phyloP scores from a whole-genome alignment of 441 rosid species.

The Pelargonium citronellum region DNA sequence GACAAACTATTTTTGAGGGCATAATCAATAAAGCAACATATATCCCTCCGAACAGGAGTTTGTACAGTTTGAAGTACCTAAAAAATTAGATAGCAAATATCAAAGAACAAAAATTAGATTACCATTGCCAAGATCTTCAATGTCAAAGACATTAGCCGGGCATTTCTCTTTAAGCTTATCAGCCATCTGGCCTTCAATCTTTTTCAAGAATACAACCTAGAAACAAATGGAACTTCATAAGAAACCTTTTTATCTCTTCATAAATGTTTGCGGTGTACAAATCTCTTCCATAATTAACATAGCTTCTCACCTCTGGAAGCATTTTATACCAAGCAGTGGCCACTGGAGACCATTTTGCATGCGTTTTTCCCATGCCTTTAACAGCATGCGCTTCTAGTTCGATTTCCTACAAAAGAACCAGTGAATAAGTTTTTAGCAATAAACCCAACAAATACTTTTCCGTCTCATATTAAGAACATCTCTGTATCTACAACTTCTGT shows the following conservation, averaged over 20 bases:
- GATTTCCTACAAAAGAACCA: constrained; percentile 57
- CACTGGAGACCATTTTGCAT: constrained; percentile 97
- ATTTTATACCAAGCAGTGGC: constrained; percentile 92
- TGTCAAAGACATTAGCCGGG: constrained; percentile 75
- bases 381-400: constrained; percentile 95
- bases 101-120: constrained; percentile 24
- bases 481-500: background rate
- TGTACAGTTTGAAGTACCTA: background rate
- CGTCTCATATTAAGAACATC: background rate
- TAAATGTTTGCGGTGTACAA: background rate
- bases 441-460: background rate
- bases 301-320: constrained; percentile 76
- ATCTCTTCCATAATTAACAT: constrained; percentile 16
- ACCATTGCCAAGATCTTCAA: constrained; percentile 85
- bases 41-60: background rate
- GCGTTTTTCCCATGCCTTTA: constrained; percentile 87
- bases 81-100: constrained; percentile 7
- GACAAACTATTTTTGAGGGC: too few species aligned
- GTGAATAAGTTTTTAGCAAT: background rate
- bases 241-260: background rate
- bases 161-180: constrained; percentile 58
- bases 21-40: too few species aligned
- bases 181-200: constrained; percentile 53
- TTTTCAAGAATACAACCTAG: constrained; percentile 65
- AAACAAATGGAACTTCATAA: background rate